These are phyloP conservation scores for Przewalskia tangutica DNA, from an alignment of 257 asterid species.

Conservation along the genomic window DNA sequence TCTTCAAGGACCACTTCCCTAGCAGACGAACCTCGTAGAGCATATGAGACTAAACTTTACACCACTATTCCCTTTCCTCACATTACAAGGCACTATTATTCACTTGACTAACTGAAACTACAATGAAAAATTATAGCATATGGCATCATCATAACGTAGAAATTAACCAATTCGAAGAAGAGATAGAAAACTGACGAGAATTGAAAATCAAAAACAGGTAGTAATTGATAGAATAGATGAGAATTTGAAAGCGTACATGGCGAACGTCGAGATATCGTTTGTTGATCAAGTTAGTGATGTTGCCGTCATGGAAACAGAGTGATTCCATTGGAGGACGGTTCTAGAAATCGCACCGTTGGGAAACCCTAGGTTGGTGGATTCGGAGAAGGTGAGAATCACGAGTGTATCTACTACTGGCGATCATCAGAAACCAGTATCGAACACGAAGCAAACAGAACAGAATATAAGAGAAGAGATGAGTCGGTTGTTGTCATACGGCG, in stretches of 20 bases:
- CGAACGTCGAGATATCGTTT: constrained; percentile 34
- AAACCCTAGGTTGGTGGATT: constrained; percentile 2
- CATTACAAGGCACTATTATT: background rate
- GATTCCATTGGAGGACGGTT: constrained; percentile 27
- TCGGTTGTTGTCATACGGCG: background rate
- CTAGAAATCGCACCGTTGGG: background rate
- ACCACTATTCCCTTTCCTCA: background rate
- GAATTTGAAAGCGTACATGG: constrained; percentile 14
- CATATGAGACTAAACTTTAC: background rate
- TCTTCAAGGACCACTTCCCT: background rate
- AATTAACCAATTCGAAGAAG: background rate
- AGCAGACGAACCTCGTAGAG: background rate
- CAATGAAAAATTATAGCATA: background rate
- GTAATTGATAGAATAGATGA: background rate
- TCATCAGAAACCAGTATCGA: background rate
- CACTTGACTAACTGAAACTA: background rate
- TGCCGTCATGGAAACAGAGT: constrained; percentile 68
- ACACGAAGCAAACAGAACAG: background rate
- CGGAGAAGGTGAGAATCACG: background rate
- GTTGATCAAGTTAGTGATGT: constrained; percentile 65
- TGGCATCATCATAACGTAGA: background rate
- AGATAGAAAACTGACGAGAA: background rate
- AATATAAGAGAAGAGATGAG: background rate
- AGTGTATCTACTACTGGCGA: background rate
- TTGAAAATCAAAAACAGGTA: background rate